Evolutionary conservation across 148 eudicot genomes (phyloP).

Genomic region (Rhododendron molle): DNA sequence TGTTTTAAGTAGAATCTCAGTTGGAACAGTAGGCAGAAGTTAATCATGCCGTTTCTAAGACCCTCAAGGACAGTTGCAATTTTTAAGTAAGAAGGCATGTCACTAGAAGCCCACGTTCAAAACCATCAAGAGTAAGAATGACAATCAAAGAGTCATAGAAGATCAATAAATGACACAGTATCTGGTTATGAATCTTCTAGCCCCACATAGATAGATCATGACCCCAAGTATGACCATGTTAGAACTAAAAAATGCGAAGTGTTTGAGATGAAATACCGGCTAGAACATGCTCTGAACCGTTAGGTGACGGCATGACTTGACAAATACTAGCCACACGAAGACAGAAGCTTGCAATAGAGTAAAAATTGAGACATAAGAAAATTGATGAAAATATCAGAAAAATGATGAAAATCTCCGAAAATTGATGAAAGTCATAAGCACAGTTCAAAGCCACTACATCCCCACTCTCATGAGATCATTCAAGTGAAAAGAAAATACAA

Average conservation of each 20-base stretch:
- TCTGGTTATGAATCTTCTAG: background rate
- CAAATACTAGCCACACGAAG: constrained; percentile 38
- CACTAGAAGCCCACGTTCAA: background rate
- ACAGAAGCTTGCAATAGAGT: background rate
- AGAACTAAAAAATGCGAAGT: background rate
- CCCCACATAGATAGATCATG: background rate
- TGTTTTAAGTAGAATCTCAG: background rate
- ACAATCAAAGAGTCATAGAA: background rate
- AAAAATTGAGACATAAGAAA: background rate
- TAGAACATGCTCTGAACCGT: constrained; percentile 29
- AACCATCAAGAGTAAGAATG: background rate
- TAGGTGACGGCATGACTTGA: constrained; percentile 21
- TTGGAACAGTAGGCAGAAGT: no score
- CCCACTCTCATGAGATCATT: background rate
- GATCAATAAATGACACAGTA: background rate
- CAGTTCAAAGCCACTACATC: no score
- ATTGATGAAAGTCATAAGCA: background rate
- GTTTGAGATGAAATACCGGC: constrained; percentile 16
- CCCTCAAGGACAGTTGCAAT: background rate
- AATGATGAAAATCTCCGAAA: background rate
- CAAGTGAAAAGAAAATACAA: background rate
- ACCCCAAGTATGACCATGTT: background rate
- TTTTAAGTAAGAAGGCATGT: background rate
- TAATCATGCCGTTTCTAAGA: background rate
- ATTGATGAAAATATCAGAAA: background rate